phyloP scores from a whole-genome alignment of 2,329 filamentous ascomycete genomes.

The Ceratocystis papillata region DNA sequence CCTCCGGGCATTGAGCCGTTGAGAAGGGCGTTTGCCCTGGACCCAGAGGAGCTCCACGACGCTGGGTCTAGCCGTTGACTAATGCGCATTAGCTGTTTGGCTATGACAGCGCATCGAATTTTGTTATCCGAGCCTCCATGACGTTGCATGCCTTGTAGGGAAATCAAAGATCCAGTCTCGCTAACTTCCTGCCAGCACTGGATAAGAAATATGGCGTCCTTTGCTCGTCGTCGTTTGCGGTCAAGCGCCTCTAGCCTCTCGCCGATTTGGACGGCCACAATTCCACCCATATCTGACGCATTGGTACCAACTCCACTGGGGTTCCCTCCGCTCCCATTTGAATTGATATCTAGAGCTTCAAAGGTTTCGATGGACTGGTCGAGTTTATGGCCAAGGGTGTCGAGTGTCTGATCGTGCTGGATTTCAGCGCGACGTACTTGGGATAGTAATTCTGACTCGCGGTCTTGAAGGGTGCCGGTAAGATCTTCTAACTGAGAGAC shows the following conservation, averaged over 20 bases:
- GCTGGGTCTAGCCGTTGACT: constrained; percentile 77
- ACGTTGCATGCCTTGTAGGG: constrained; percentile 78
- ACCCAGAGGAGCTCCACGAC: constrained; percentile 62
- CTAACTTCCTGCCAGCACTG: constrained; percentile 95
- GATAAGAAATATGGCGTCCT: constrained; percentile 90
- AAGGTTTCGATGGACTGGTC: constrained; percentile 89
- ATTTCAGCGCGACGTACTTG: constrained; percentile 84
- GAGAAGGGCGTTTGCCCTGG: constrained; percentile 38
- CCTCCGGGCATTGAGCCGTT: constrained; percentile 35
- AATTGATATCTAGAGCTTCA: constrained; percentile 72
- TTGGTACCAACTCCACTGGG: constrained; percentile 34
- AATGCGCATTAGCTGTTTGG: constrained; percentile 84
- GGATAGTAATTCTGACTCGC: constrained; percentile 81
- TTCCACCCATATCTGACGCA: constrained; percentile 32
- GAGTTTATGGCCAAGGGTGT: constrained; percentile 75
- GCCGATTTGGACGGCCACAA: constrained; percentile 87
- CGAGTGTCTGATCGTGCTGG: constrained; percentile 84
- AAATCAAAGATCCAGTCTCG: constrained; percentile 73
- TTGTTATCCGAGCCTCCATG: constrained; percentile 83
- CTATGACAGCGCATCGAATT: constrained; percentile 86
- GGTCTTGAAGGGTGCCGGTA: constrained; percentile 74
- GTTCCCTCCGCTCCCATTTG: constrained; percentile 41
- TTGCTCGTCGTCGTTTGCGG: constrained; percentile 74
- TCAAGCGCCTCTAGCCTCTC: constrained; percentile 90
- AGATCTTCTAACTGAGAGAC: constrained; percentile 58